Conservation (phyloP, 208 protist genomes). For the Crithidia brevicula region DNA sequence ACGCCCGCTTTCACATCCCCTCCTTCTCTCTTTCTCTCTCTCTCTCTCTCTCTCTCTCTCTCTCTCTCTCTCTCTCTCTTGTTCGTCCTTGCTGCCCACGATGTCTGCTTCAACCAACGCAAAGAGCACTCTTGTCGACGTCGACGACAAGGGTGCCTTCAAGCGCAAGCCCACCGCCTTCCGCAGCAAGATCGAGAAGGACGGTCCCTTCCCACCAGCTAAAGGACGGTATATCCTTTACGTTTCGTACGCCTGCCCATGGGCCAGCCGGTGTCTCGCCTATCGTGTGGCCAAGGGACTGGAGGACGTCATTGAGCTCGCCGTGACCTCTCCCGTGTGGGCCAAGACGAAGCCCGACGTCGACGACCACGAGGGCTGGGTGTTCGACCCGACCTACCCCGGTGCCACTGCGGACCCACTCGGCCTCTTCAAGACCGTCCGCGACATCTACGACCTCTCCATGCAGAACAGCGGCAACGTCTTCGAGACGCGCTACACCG, state of each 20-base stretch:
- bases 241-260: conserved; percentile 89
- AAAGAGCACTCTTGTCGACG: conserved; percentile 39
- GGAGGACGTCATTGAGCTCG: conserved; percentile 57
- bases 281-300: conserved; percentile 63
- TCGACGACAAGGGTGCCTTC: conserved; percentile 59
- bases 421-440: conserved; percentile 32
- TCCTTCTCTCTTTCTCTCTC: too few species aligned
- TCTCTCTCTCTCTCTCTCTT: not conserved
- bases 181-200: conserved; percentile 47
- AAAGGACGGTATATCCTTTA: conserved; percentile 88
- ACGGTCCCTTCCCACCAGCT: conserved; percentile 46
- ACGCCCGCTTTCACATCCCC: too few species aligned
- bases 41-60: too few species aligned
- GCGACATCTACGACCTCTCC: conserved; percentile 75
- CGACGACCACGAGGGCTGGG: conserved; percentile 61
- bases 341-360: conserved; percentile 43
- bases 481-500: conserved; percentile 70
- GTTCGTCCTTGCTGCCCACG: too few species aligned
- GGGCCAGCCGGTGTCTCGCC: conserved; percentile 66
- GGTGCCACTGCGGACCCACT: conserved; percentile 51
- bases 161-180: conserved; percentile 61
- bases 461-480: conserved; percentile 44
- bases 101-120: conserved; percentile 9
- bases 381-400: conserved; percentile 48
- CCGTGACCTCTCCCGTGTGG: conserved; percentile 59